Base-by-base conservation (phyloP, 352 stramenopile species). In the Globisporangium cystogenes region DNA sequence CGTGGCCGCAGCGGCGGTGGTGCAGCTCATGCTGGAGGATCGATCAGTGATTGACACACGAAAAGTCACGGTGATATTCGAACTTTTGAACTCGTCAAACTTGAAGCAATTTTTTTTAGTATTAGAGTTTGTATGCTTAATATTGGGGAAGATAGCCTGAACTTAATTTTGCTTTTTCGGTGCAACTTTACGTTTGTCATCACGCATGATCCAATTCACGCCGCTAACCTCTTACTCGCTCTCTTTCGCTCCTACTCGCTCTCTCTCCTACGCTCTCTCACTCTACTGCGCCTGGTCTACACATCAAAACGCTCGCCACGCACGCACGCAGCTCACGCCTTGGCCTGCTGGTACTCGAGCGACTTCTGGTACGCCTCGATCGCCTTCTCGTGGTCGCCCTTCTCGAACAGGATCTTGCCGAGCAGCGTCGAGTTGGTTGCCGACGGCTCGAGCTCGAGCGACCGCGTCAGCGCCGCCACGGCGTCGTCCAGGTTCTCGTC, bases 351-450 rank as follows among this genome's bases (percentile, higher is more conserved):
- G 64, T 86, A 82, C 63, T 84, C 72, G 49, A 94, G 56, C 16
- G 84, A 92, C 50, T 84, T 82, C 60, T 94, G 82, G 57, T 94
- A 94, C 35, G 84, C 84, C 46, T 80, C 72, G 50, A 94, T 93
- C 47, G 84, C 84, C 45, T 86, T 86, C 61, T 94, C 82, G 57
- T 91, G 79, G 65, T 94, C 84, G 11, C 84, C 84, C 55, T 91
- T 92, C 52, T 94, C 84, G 48, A 93, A 94, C 27, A 93, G 61
- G 47, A 94, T 91, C 64, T 94, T 93, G 48, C 84, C 84, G 37
- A 93, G 59, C 51, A 94, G 57, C 36, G 84, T 94, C 57, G 72
- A 92, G 61, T 93, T 91, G 7, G 82, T 86, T 4, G 82, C 84
- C n/a, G 76, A 86, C 41, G 81, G 70, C 62, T 92, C 82, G 26